Conservation (phyloP, 139 green algal species). For the Nannochloris sp. region DNA sequence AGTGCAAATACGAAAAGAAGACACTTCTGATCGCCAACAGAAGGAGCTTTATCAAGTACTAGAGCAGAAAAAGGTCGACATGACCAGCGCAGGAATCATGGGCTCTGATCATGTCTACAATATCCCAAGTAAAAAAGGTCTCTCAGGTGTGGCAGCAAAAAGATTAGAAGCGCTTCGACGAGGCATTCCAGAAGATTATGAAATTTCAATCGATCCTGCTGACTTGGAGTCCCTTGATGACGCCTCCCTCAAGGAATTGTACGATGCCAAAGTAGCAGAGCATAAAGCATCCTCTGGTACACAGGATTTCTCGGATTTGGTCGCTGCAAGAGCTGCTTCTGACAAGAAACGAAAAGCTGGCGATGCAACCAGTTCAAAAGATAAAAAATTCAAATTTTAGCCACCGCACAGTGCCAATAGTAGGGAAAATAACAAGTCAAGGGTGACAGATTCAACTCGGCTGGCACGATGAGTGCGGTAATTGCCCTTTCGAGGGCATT, state of each 20-base stretch:
- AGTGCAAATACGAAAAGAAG: slow-evolving; percentile 82
- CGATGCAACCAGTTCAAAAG: slow-evolving; percentile 47
- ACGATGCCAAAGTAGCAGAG: slow-evolving; percentile 47
- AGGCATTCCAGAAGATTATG: slow-evolving; percentile 52
- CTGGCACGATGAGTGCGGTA: slow-evolving; percentile 2
- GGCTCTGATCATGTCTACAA: slow-evolving; percentile 86
- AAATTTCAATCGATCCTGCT: slow-evolving; percentile 75
- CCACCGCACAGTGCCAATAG: neutral
- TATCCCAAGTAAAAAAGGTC: slow-evolving; percentile 43
- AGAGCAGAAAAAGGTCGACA: slow-evolving; percentile 60
- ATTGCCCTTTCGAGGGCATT: neutral
- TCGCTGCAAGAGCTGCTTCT: slow-evolving; percentile 70
- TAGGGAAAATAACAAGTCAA: neutral
- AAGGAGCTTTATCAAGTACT: slow-evolving; percentile 60
- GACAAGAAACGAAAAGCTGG: slow-evolving; percentile 75
- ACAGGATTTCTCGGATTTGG: slow-evolving; percentile 92
- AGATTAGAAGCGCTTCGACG: slow-evolving; percentile 31
- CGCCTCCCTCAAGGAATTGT: slow-evolving; percentile 42
- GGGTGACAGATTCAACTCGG: neutral
- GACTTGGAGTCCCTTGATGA: slow-evolving; percentile 89
- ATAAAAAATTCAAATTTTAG: slow-evolving; percentile 49
- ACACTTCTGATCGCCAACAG: slow-evolving; percentile 3
- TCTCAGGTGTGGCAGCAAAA: slow-evolving; percentile 23
- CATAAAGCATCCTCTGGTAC: slow-evolving; percentile 24
- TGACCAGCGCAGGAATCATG: slow-evolving; percentile 46